Evolutionary conservation across 305 asterid genomes (phyloP).

Genomic region (Galium porrigens): DNA sequence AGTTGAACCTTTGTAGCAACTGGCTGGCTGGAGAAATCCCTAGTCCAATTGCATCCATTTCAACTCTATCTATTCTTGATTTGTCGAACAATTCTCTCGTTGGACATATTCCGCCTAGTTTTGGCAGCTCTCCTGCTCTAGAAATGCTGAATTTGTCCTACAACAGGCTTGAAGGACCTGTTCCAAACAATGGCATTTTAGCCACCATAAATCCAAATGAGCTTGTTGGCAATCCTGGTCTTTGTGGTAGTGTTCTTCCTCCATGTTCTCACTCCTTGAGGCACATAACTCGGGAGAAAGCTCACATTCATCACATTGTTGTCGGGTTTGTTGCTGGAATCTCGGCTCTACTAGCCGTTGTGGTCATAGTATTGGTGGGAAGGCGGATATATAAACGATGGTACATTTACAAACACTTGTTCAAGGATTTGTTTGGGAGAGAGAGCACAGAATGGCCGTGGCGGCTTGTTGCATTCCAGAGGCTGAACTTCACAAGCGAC

Average conservation of each 20-base stretch:
- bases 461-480: slow-evolving; percentile 63
- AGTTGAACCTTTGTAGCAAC: slow-evolving; percentile 40
- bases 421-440: slow-evolving; percentile 36
- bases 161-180: slow-evolving; percentile 54
- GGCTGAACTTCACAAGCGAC: slow-evolving; percentile 41
- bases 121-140: slow-evolving; percentile 59
- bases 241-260: slow-evolving; percentile 52
- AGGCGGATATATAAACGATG: slow-evolving; percentile 36
- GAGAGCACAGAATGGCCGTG: slow-evolving; percentile 56
- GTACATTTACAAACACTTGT: slow-evolving; percentile 37
- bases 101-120: slow-evolving; percentile 46
- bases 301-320: slow-evolving; percentile 29
- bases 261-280: slow-evolving; percentile 32
- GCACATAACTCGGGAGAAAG: slow-evolving; percentile 20
- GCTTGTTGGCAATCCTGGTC: slow-evolving; percentile 51
- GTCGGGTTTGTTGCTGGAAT: slow-evolving; percentile 38
- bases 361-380: slow-evolving; percentile 21
- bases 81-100: slow-evolving; percentile 49
- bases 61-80: slow-evolving; percentile 50
- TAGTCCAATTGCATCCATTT: slow-evolving; percentile 37
- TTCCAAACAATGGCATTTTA: slow-evolving; percentile 48
- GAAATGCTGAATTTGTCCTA: slow-evolving; percentile 53
- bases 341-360: slow-evolving; percentile 25
- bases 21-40: slow-evolving; percentile 57
- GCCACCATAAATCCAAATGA: slow-evolving; percentile 42